These are phyloP conservation scores for Venturia carpophila DNA, from an alignment of 2,329 filamentous ascomycete species.

Conservation along the genomic window DNA sequence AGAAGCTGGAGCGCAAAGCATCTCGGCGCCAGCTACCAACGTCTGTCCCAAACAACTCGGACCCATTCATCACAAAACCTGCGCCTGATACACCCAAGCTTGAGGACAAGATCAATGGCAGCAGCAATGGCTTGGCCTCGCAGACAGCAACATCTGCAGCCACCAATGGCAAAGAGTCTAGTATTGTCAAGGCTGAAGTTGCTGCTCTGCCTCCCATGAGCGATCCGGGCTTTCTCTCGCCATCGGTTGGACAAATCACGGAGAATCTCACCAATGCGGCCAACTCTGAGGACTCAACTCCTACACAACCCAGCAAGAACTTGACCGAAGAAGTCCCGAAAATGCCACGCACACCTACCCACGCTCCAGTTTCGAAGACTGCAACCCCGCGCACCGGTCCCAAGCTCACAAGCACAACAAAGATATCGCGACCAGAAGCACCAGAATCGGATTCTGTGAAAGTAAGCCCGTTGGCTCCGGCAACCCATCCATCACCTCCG, in stretches of 20 bases:
- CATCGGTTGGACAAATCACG: background rate
- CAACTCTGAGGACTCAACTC: background rate
- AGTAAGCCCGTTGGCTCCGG: background rate
- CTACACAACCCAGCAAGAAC: background rate
- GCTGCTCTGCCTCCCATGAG: background rate
- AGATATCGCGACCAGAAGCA: background rate
- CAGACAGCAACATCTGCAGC: background rate
- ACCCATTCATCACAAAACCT: conserved; percentile 1
- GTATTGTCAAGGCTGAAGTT: background rate
- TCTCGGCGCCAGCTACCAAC: background rate
- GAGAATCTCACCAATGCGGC: background rate
- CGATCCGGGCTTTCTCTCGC: background rate
- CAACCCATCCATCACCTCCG: background rate
- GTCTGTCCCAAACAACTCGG: background rate
- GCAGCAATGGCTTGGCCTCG: background rate
- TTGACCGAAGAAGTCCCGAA: background rate
- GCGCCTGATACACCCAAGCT: background rate
- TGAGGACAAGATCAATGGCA: conserved; percentile 2
- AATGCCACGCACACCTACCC: conserved; percentile 5
- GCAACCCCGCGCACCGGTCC: background rate
- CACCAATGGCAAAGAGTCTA: background rate
- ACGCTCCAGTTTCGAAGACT: background rate
- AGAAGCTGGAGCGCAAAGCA: background rate
- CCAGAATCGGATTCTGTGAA: background rate
- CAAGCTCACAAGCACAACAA: background rate